These are phyloP conservation scores for Xylaria venustula DNA, from an alignment of 495 filamentous ascomycete species.

Conservation along the genomic window DNA sequence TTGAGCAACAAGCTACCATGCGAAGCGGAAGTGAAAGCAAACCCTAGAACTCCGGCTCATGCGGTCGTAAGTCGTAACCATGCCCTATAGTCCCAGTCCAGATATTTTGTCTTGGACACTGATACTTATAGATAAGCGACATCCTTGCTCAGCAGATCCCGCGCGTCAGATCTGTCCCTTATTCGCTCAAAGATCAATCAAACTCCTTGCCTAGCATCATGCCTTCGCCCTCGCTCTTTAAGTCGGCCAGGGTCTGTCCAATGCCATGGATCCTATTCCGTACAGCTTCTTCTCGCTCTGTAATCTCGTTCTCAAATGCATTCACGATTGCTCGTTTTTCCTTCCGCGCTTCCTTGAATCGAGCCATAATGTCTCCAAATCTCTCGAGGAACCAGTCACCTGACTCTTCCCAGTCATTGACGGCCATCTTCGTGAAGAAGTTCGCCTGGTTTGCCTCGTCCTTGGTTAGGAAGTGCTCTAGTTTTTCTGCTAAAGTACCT, in stretches of 20 bases:
- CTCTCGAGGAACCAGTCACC: constrained; percentile 76
- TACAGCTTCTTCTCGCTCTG: constrained; percentile 51
- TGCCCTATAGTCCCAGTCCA: not conserved
- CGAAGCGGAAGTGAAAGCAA: not conserved
- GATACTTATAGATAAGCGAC: not conserved
- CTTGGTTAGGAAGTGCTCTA: constrained; percentile 41
- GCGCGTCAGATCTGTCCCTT: constrained; percentile 5
- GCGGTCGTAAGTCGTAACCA: constrained; percentile 16
- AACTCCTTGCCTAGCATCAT: constrained; percentile 56
- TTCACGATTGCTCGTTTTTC: constrained; percentile 63
- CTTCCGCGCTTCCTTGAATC: constrained; percentile 62
- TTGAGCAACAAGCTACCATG: not conserved
- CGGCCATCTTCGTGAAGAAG: constrained; percentile 63
- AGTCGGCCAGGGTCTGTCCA: constrained; percentile 51
- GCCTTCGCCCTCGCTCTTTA: constrained; percentile 53
- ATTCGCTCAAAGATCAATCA: constrained; percentile 22
- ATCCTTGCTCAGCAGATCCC: not conserved
- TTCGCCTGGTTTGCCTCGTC: constrained; percentile 50
- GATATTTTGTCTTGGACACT: not conserved
- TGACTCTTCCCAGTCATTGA: constrained; percentile 77
- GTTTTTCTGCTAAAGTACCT: constrained; percentile 40
- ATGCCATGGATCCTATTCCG: constrained; percentile 53
- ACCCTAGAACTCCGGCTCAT: constrained; percentile 13
- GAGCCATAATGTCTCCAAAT: constrained; percentile 61
- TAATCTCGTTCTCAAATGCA: constrained; percentile 67